These are phyloP conservation scores for Dryadomyces quercivorus DNA, from an alignment of 2,329 filamentous ascomycete species.

Conservation along the genomic window DNA sequence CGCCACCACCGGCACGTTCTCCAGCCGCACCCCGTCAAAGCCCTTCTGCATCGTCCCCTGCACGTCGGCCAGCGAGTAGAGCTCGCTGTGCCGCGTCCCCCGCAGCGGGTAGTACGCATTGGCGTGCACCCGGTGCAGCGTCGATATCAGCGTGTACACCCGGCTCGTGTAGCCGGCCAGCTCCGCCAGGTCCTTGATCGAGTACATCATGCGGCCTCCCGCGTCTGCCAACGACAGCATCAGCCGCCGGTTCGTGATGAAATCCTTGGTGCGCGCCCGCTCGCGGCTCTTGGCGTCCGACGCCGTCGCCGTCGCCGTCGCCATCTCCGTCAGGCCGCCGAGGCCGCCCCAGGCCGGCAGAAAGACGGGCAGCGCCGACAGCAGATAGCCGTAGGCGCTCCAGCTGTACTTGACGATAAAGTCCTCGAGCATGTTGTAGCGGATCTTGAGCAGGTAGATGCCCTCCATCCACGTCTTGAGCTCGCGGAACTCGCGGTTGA, in stretches of 20 bases:
- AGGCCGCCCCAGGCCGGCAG: slow-evolving; percentile 86
- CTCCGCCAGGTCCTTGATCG: slow-evolving; percentile 94
- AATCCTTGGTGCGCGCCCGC: slow-evolving; percentile 87
- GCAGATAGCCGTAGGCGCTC: slow-evolving; percentile 92
- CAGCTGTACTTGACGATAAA: slow-evolving; percentile 97
- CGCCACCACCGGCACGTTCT: slow-evolving; percentile 86
- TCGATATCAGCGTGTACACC: slow-evolving; percentile 91
- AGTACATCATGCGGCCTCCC: slow-evolving; percentile 98
- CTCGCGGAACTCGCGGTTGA: slow-evolving; percentile 85
- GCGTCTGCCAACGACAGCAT: slow-evolving; percentile 97
- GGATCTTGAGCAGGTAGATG: slow-evolving; percentile 94
- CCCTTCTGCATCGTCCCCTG: slow-evolving; percentile 91
- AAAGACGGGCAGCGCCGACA: slow-evolving; percentile 88
- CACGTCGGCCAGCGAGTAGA: slow-evolving; percentile 81
- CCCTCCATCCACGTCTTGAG: slow-evolving; percentile 96
- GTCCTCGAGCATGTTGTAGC: slow-evolving; percentile 97
- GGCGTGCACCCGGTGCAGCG: slow-evolving; percentile 85
- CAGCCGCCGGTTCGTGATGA: slow-evolving; percentile 96
- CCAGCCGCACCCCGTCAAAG: slow-evolving; percentile 86
- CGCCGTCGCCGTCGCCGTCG: not conserved
- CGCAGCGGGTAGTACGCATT: slow-evolving; percentile 63
- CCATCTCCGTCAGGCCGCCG: slow-evolving; percentile 57
- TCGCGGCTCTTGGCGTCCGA: slow-evolving; percentile 41
- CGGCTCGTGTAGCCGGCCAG: slow-evolving; percentile 91
- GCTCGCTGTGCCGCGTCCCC: slow-evolving; percentile 56